phyloP scores from a whole-genome alignment of 495 filamentous ascomycete genomes.

The Penicillium cosmopolitanum region DNA sequence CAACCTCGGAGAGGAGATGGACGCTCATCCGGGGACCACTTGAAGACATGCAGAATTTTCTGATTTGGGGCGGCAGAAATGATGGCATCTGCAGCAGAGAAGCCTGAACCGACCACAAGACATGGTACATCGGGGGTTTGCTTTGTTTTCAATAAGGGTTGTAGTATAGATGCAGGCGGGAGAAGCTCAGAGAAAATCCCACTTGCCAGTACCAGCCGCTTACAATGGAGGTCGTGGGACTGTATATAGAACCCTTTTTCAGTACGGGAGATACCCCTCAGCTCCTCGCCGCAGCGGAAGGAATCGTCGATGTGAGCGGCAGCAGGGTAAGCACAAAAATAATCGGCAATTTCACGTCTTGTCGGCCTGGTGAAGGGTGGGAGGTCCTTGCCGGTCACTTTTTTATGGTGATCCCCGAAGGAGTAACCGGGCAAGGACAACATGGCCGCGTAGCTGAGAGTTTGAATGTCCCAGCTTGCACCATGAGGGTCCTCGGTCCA shows the following conservation, averaged over 20 bases:
- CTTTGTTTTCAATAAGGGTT: slow-evolving; percentile 38
- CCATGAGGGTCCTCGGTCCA: slow-evolving; percentile 63
- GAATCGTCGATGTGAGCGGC: slow-evolving; percentile 56
- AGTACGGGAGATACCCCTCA: slow-evolving; percentile 49
- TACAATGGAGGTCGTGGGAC: slow-evolving; percentile 59
- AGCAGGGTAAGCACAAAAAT: slow-evolving; percentile 59
- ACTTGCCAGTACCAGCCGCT: slow-evolving; percentile 64
- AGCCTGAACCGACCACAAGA: slow-evolving; percentile 66
- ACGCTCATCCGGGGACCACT: slow-evolving; percentile 60
- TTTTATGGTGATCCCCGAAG: slow-evolving; percentile 57
- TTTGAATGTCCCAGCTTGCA: slow-evolving; percentile 60
- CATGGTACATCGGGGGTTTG: slow-evolving; percentile 37
- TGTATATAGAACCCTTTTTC: slow-evolving; percentile 54
- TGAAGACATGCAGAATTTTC: slow-evolving; percentile 65
- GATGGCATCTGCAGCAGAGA: slow-evolving; percentile 67
- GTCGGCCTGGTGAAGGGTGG: slow-evolving; percentile 61
- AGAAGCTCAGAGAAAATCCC: slow-evolving; percentile 64
- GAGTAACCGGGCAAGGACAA: slow-evolving; percentile 67
- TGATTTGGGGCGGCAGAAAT: slow-evolving; percentile 54
- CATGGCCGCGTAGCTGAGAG: slow-evolving; percentile 68
- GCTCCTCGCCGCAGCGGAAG: slow-evolving; percentile 48
- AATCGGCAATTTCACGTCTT: slow-evolving; percentile 60
- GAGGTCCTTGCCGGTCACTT: slow-evolving; percentile 44
- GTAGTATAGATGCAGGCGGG: slow-evolving; percentile 53
- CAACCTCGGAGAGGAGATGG: slow-evolving; percentile 64